Evolutionary conservation across 176 grass and related monocot species (phyloP).

Genomic region (Dendrocalamus sinicus): DNA sequence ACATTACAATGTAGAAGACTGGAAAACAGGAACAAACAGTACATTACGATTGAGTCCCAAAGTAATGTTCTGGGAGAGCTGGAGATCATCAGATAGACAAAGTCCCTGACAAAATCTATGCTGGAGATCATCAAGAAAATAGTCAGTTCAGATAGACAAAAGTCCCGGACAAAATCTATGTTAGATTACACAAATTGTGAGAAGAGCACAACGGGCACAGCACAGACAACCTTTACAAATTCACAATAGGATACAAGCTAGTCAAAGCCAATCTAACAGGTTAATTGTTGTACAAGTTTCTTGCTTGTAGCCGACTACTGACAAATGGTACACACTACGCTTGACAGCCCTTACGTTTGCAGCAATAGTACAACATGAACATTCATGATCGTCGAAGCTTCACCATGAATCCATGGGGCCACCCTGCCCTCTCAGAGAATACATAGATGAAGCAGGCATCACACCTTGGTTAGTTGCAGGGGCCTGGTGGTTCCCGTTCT

Average conservation of each 20-base stretch:
- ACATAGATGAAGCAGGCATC: constrained; percentile 24
- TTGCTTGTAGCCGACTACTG: constrained; percentile 19
- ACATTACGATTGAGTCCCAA: neutral
- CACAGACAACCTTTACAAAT: neutral
- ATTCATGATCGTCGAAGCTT: constrained; percentile 7
- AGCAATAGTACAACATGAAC: constrained; percentile 37
- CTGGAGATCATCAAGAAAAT: neutral
- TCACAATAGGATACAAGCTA: constrained; percentile 34
- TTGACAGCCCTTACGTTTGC: neutral
- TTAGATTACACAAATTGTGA: constrained; percentile 34
- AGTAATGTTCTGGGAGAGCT: neutral
- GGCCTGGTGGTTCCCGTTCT: constrained; percentile 44
- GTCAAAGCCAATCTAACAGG: constrained; percentile 43
- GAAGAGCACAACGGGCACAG: neutral
- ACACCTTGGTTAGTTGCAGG: constrained; percentile 36
- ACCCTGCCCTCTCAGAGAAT: constrained; percentile 29
- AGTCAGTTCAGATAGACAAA: neutral
- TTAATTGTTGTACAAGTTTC: constrained; percentile 31
- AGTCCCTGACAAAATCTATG: constrained; percentile 3
- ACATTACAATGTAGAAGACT: neutral
- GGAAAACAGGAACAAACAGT: neutral
- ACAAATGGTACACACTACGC: constrained; percentile 22
- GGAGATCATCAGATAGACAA: neutral
- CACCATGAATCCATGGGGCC: neutral
- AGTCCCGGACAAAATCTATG: constrained; percentile 1